Conservation (phyloP, 2,329 filamentous ascomycete genomes). For the Colletotrichum godetiae region DNA sequence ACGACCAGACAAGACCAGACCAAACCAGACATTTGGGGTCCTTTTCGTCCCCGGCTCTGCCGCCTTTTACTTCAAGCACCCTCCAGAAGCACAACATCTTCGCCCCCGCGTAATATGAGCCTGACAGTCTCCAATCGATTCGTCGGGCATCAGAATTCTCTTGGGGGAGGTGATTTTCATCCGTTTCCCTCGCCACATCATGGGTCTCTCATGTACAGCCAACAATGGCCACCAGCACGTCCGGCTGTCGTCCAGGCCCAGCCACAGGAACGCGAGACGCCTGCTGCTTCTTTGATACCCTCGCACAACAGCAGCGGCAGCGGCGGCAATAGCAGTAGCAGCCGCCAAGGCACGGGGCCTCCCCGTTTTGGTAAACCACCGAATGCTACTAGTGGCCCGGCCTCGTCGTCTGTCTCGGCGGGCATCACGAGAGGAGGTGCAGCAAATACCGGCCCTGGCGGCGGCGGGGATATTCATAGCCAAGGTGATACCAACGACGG, state of each 20-base stretch:
- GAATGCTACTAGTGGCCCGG: background rate
- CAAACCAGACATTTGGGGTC: background rate
- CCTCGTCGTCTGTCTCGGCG: background rate
- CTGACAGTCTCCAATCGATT: slow-evolving; percentile 31
- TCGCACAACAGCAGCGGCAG: background rate
- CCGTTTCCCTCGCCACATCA: slow-evolving; percentile 26
- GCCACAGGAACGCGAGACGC: slow-evolving; percentile 14
- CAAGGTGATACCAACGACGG: background rate
- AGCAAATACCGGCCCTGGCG: background rate
- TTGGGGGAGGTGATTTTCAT: slow-evolving; percentile 24
- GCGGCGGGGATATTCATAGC: background rate
- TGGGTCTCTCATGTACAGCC: slow-evolving; percentile 32
- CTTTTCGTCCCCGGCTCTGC: background rate
- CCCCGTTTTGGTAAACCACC: background rate
- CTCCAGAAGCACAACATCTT: background rate
- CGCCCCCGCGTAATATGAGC: slow-evolving; percentile 21
- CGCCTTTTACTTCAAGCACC: background rate
- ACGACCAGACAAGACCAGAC: background rate
- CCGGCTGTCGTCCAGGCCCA: slow-evolving; percentile 13
- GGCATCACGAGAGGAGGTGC: background rate
- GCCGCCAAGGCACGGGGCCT: slow-evolving; percentile 1
- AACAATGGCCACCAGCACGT: slow-evolving; percentile 31
- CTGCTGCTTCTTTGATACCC: slow-evolving; percentile 11
- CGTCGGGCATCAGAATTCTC: slow-evolving; percentile 29
- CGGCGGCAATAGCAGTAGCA: background rate